A percentile compares a stretch with the other conserved stretches of the same genome.
phyloP scores from a whole-genome alignment of 2,329 filamentous ascomycete species.

The Neofusicoccum parvum region DNA sequence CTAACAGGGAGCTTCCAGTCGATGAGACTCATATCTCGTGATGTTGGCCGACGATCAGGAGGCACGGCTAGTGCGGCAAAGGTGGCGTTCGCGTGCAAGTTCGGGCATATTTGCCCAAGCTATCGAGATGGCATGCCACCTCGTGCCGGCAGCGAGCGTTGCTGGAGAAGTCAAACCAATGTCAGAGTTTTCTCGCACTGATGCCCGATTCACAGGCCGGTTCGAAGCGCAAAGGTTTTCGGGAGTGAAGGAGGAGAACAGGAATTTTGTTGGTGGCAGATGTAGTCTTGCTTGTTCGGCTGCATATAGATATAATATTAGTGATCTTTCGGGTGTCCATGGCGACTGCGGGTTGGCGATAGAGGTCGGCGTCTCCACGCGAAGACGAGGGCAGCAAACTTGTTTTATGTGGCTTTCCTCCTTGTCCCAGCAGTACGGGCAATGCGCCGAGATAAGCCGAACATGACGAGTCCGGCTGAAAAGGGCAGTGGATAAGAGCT shows the following conservation, averaged over 20 bases:
- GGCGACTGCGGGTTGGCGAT: neutral
- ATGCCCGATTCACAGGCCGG: neutral
- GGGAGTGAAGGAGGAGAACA: neutral
- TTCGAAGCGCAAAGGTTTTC: neutral
- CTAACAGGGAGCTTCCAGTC: neutral
- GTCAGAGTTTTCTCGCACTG: neutral
- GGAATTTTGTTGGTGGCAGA: neutral
- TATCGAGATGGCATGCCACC: too few species aligned
- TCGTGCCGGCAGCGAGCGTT: too few species aligned
- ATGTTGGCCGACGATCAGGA: neutral
- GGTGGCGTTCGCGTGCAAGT: neutral
- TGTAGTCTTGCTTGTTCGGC: neutral
- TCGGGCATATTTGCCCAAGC: neutral
- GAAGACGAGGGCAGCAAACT: neutral
- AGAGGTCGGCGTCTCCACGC: neutral
- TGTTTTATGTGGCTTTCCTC: slow-evolving; percentile 2
- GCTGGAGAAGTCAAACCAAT: neutral
- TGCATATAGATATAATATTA: slow-evolving; percentile 7
- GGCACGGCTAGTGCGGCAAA: neutral
- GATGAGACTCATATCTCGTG: neutral
- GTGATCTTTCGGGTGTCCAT: neutral
- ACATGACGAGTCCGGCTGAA: slow-evolving; percentile 1
- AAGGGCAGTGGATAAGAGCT: neutral
- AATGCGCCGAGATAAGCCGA: slow-evolving; percentile 10
- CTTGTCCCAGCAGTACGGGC: neutral